A percentile compares a stretch with the other conserved stretches of the same genome.
Evolutionary conservation across 768 basidiomycete species (phyloP).

Genomic region (Mycena chlorophos): DNA sequence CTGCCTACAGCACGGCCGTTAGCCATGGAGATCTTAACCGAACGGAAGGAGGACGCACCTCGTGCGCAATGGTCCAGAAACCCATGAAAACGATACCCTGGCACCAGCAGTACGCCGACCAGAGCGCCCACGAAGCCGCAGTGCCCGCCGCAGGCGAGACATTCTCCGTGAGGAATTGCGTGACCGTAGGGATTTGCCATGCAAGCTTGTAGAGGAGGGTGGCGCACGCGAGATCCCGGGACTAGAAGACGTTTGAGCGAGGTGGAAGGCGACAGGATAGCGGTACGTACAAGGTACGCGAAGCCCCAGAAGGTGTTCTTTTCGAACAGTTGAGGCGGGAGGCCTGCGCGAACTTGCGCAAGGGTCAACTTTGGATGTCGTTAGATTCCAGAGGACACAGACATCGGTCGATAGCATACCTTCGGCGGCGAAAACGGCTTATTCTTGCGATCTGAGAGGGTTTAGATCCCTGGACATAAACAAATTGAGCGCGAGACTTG

Average conservation of each 20-base stretch:
- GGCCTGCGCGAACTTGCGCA: slow-evolving; percentile 43
- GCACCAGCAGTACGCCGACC: slow-evolving; percentile 38
- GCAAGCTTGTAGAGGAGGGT: slow-evolving; percentile 41
- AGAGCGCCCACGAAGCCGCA: slow-evolving; percentile 26
- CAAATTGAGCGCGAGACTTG: too few relatives aligned
- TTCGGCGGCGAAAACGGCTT: slow-evolving; percentile 44
- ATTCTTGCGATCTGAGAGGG: slow-evolving; percentile 38
- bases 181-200: slow-evolving; percentile 32
- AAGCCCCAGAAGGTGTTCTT: slow-evolving; percentile 45
- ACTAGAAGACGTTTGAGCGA: too few relatives aligned
- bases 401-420: slow-evolving; percentile 8
- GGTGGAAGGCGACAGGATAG: too few relatives aligned
- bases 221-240: slow-evolving; percentile 42
- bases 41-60: slow-evolving; percentile 10
- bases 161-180: slow-evolving; percentile 1
- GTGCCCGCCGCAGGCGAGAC: slow-evolving; percentile 27
- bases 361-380: slow-evolving; percentile 6
- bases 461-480: too few relatives aligned
- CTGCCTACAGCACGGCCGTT: slow-evolving; percentile 25
- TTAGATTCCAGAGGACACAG: background rate
- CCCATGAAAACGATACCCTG: slow-evolving; percentile 45
- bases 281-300: slow-evolving; percentile 44
- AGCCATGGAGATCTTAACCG: background rate
- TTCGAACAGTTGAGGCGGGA: slow-evolving; percentile 49
- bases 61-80: slow-evolving; percentile 47